These are phyloP conservation scores for Conoideocrella luteorostrata DNA, from an alignment of 2,329 filamentous ascomycete genomes.

Conservation along the genomic window DNA sequence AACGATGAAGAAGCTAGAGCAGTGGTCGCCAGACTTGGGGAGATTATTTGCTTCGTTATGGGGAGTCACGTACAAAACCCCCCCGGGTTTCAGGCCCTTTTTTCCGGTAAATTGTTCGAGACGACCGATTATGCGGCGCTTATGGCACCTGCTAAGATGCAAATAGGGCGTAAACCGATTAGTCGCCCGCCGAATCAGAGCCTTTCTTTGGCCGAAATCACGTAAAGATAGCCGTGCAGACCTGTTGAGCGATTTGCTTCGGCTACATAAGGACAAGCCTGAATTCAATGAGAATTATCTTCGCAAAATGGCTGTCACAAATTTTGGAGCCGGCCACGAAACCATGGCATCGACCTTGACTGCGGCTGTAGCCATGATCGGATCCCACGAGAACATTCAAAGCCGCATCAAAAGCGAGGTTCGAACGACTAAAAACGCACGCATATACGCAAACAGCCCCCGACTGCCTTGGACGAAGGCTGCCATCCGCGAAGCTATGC, in stretches of 20 bases:
- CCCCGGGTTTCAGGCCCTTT: slow-evolving; percentile 38
- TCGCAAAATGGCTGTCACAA: slow-evolving; percentile 45
- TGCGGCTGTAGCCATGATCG: slow-evolving; percentile 41
- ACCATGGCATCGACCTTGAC: slow-evolving; percentile 48
- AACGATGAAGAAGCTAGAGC: slow-evolving; percentile 29
- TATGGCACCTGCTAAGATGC: background rate
- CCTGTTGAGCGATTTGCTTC: slow-evolving; percentile 40
- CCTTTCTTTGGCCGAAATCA: slow-evolving; percentile 19
- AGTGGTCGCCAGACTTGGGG: slow-evolving; percentile 28
- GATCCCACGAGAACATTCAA: slow-evolving; percentile 28
- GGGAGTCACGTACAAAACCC: slow-evolving; percentile 38
- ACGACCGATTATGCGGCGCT: no score
- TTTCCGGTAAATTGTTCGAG: slow-evolving; percentile 39
- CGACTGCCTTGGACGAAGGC: slow-evolving; percentile 24
- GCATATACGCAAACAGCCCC: slow-evolving; percentile 7
- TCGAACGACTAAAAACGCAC: slow-evolving; percentile 10
- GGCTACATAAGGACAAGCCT: slow-evolving; percentile 36
- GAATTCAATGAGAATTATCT: slow-evolving; percentile 42
- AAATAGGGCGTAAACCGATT: slow-evolving; percentile 28
- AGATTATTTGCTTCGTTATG: slow-evolving; percentile 36
- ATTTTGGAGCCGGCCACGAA: slow-evolving; percentile 50
- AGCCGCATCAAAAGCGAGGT: slow-evolving; percentile 27
- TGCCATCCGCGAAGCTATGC: slow-evolving; percentile 44
- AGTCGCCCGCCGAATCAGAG: slow-evolving; percentile 28
- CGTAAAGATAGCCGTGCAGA: slow-evolving; percentile 29